Conservation (phyloP, 148 eudicot genomes). For the Polygonum maritimum region DNA sequence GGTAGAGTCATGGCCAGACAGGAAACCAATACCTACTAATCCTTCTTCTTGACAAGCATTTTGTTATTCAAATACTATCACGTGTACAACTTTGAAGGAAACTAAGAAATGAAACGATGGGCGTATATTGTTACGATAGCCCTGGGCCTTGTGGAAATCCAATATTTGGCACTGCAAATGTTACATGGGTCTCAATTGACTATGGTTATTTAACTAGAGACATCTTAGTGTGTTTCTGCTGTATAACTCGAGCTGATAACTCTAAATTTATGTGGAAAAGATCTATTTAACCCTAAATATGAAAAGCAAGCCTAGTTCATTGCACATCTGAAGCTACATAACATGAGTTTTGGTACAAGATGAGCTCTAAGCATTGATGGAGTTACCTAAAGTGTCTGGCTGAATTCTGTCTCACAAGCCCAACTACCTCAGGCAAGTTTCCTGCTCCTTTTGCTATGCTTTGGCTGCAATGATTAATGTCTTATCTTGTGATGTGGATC, state of each 20-base stretch:
- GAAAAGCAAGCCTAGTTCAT: neutral
- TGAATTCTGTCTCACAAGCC: neutral
- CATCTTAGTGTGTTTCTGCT: neutral
- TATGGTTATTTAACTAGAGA: neutral
- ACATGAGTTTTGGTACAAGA: neutral
- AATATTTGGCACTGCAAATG: neutral
- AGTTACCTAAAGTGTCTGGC: neutral
- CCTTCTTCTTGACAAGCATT: neutral
- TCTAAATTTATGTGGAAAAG: neutral
- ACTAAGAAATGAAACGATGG: neutral
- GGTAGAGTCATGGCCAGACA: slow-evolving; percentile 73
- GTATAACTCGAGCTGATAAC: neutral
- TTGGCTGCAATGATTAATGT: neutral
- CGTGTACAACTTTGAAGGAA: neutral
- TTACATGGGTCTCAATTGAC: neutral
- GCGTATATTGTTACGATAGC: neutral
- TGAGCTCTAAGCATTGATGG: neutral
- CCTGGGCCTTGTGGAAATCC: neutral
- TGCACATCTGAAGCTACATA: no score
- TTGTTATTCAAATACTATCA: neutral
- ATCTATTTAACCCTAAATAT: neutral
- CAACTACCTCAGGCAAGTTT: slow-evolving; percentile 3
- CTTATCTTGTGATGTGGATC: neutral
- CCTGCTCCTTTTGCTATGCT: neutral
- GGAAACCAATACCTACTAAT: slow-evolving; percentile 24